Base-by-base conservation (phyloP, 2,329 filamentous ascomycete species). In the Aspergillus pseudotamarii region DNA sequence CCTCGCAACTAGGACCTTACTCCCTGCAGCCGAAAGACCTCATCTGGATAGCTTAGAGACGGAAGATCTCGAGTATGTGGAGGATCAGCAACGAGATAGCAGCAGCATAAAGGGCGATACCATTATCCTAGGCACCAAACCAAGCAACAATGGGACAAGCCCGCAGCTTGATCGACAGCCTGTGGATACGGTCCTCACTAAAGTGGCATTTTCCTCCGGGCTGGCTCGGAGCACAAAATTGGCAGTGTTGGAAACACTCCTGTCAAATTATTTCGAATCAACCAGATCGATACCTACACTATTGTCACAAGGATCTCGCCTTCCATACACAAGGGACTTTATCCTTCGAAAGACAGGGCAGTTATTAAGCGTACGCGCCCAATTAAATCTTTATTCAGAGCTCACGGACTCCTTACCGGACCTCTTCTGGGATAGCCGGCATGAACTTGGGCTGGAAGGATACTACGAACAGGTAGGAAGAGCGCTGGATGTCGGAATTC, bases 371-470 rank as follows among this genome's bases (percentile, higher is more conserved):
- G 88, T 98, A 58, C 90, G 95, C 54, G 94, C 94, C 0, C 93
- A 97, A 73, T 85, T 99, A 56, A 99, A 99, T 75, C 90, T 98
- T 70, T 98, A 98, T 81, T 96, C 93, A 1, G 95, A 98, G 78
- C 86, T 99, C 38, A 98, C 95, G 0, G 95, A 99, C 79, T 93
- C 92, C 21, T 85, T 98, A 21, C 95, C 95, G 0, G 95, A 99
- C 78, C 88, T 98, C 53, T 97, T 99, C 80, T 99, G 95, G 95
- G 95, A 99, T 77, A 91, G 87, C 70, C 87, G 89, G 57, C 91
- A 95, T 71, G 94, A 97, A 76, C 87, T 97, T 2, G 92, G 93
- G 0, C 84, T 99, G 2, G 95, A 97, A 77, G 91, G 90, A 34
- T 98, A 97, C 80, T 99, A 98, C 77, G 94, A 97, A 69, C 91